These are phyloP conservation scores for Plasmodium chabaudi DNA, from an alignment of 169 alveolate species.

Conservation along the genomic window DNA sequence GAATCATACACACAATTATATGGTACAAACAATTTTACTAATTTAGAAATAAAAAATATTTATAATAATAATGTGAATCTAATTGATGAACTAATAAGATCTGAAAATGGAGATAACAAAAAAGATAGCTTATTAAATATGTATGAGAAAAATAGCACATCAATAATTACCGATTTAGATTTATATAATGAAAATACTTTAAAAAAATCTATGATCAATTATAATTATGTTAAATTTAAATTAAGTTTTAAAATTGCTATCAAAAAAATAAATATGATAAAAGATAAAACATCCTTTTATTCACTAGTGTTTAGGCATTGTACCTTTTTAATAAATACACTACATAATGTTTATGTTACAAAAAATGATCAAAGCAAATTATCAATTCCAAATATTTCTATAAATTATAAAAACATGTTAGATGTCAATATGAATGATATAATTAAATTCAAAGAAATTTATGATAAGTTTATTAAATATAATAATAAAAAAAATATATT, in stretches of 20 bases:
- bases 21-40: neutral
- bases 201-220: slow-evolving; percentile 14
- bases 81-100: neutral
- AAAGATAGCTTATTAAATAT: neutral
- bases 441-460: slow-evolving; percentile 11
- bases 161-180: slow-evolving; percentile 35
- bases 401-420: neutral
- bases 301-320: slow-evolving; percentile 20
- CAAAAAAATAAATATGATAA: slow-evolving; percentile 22
- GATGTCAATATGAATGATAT: slow-evolving; percentile 11
- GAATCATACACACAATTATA: neutral
- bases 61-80: neutral
- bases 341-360: slow-evolving; percentile 7
- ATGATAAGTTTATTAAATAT: slow-evolving; percentile 1
- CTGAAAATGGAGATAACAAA: slow-evolving; percentile 6
- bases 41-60: no score
- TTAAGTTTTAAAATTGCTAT: slow-evolving; percentile 53
- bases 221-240: slow-evolving; percentile 42
- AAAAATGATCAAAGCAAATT: neutral
- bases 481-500: neutral
- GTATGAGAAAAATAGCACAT: neutral
- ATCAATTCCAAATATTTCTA: neutral
- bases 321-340: slow-evolving; percentile 6
- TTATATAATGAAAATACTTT: slow-evolving; percentile 21
- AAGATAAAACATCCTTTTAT: slow-evolving; percentile 30